Evolutionary conservation across 2,329 filamentous ascomycete species (phyloP).

Genomic region (Aureobasidium sp.): DNA sequence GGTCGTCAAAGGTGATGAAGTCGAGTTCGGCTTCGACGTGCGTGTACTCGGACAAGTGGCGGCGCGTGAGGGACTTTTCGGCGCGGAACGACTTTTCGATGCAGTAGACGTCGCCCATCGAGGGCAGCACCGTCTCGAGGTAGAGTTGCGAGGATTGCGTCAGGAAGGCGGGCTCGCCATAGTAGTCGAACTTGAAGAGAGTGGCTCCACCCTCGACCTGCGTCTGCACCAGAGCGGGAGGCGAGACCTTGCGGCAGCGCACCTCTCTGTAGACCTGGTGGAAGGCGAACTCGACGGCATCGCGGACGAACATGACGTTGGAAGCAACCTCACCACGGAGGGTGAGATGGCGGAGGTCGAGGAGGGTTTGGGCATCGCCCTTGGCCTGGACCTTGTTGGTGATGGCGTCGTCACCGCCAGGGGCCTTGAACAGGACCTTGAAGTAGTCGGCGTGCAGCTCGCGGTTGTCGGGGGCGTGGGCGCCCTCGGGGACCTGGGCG

Average conservation of each 20-base stretch:
- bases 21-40: conserved; percentile 95
- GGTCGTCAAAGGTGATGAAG: conserved; percentile 86
- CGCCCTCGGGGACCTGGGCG: conserved; percentile 66
- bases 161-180: conserved; percentile 81
- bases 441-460: conserved; percentile 90
- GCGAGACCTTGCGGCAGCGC: conserved; percentile 72
- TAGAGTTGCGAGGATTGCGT: conserved; percentile 97
- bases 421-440: conserved; percentile 53
- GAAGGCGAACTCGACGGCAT: conserved; percentile 73
- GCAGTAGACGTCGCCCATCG: conserved; percentile 90
- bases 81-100: conserved; percentile 98
- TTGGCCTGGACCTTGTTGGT: conserved; percentile 69
- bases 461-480: conserved; percentile 71
- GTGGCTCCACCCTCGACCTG: conserved; percentile 90
- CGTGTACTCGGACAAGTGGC: conserved; percentile 92
- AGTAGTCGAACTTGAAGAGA: conserved; percentile 83
- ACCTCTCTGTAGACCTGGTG: conserved; percentile 67
- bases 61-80: conserved; percentile 88
- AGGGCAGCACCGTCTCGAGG: conserved; percentile 86
- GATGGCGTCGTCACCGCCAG: conserved; percentile 81
- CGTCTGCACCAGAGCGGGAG: conserved; percentile 87
- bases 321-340: conserved; percentile 77
- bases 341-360: conserved; percentile 75
- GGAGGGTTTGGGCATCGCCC: conserved; percentile 61
- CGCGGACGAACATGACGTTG: conserved; percentile 80